These are phyloP conservation scores for Globisporangium nodosum DNA, from an alignment of 352 stramenopile genomes.

Conservation along the genomic window DNA sequence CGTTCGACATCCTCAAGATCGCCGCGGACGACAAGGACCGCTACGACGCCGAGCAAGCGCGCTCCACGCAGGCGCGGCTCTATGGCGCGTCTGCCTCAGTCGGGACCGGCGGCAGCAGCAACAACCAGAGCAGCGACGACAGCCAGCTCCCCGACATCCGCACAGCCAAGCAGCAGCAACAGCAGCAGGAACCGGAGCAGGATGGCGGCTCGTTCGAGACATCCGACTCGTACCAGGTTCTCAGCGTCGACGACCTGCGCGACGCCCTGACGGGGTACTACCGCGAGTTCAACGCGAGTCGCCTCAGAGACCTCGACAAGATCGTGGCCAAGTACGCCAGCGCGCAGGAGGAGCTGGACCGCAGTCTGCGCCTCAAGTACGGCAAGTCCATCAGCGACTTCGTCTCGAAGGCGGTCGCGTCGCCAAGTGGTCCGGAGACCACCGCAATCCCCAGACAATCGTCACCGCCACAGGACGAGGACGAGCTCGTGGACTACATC, in stretches of 20 bases:
- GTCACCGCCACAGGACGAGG: slow-evolving; percentile 17
- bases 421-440: background rate
- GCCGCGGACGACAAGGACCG: slow-evolving; percentile 66
- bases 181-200: slow-evolving; percentile 15
- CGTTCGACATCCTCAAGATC: slow-evolving; percentile 85
- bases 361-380: slow-evolving; percentile 65
- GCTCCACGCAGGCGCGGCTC: slow-evolving; percentile 50
- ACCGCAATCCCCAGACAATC: background rate
- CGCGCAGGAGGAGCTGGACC: slow-evolving; percentile 56
- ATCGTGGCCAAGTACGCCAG: slow-evolving; percentile 68
- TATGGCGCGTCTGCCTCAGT: slow-evolving; percentile 30
- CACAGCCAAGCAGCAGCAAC: background rate
- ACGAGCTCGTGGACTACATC: slow-evolving; percentile 60
- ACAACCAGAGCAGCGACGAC: slow-evolving; percentile 8
- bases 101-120: slow-evolving; percentile 1
- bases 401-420: slow-evolving; percentile 3
- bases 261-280: slow-evolving; percentile 51
- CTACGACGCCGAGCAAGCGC: slow-evolving; percentile 68
- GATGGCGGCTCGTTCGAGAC: background rate
- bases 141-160: slow-evolving; percentile 13
- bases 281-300: slow-evolving; percentile 43
- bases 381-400: slow-evolving; percentile 49
- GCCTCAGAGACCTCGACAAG: slow-evolving; percentile 57
- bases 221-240: slow-evolving; percentile 1
- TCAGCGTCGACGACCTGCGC: slow-evolving; percentile 33